Evolutionary conservation across 2,329 filamentous ascomycete genomes (phyloP), one percentile per base, ranked within the genome.

Genomic region (Juglanconis oblonga): DNA sequence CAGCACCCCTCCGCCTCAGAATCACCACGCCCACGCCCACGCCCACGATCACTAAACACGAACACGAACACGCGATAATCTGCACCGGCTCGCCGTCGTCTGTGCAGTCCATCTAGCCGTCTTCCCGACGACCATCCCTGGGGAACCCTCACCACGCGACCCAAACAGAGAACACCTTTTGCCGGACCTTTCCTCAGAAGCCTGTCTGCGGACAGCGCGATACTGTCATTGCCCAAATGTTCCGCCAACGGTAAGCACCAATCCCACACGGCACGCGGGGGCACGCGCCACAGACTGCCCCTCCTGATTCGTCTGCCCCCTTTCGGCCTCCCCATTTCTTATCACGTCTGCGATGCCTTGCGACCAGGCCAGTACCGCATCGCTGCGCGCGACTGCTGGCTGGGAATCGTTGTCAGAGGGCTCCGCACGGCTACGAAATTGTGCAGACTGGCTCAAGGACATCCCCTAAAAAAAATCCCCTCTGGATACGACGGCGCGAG

Each of bases 161-260:
- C 5, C n/a, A 33, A 44, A 36, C n/a, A 31, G 40, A 3, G n/a
- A 17, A 55, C 14, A 44, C 47, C 53, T 45, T 24, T 52, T 52
- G 53, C 45, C 33, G 48, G 45, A 40, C 8, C 38, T 40, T 7
- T 29, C 29, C 8, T 47, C 32, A 44, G 24, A 24, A 55, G 51
- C 14, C 40, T 50, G 31, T 52, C 47, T 40, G 17, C 38, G 50
- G 58, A 59, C 45, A 29, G 47, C 50, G 32, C 52, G n/a, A 33
- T 24, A 40, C 38, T 33, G 36, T 32, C 44, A 52, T 44, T 57
- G 35, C 35, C 48, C 61, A 59, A 55, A 62, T 62, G 61, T 62
- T 62, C 36, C 61, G 61, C 36, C 61, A 62, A 62, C 55, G 61
- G 61, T 62, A 52, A 62, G 61, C 47, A 52, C n/a, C n/a, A n/a